Evolutionary conservation across 306 rosid genomes (phyloP).

Genomic region (Trichosanthes truncata): DNA sequence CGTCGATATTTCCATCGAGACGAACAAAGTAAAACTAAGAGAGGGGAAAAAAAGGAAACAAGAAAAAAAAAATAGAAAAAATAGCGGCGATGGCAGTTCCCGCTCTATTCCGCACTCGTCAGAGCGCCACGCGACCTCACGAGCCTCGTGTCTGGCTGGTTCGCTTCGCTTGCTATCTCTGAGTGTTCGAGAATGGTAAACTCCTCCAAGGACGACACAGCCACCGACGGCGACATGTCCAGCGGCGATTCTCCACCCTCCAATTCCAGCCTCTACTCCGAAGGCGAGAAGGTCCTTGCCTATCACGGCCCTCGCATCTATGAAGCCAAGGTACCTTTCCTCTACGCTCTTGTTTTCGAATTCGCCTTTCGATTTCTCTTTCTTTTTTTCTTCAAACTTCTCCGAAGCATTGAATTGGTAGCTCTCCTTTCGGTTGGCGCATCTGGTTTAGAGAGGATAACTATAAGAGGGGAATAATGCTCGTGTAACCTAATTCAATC

Average conservation of each 20-base stretch:
- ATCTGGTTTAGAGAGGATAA: neutral
- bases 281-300: conserved; percentile 82
- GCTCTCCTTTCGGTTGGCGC: neutral
- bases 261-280: conserved; percentile 39
- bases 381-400: neutral
- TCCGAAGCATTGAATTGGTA: neutral
- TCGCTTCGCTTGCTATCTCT: neutral
- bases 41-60: neutral
- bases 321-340: conserved; percentile 65
- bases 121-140: conserved; percentile 9
- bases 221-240: conserved; percentile 60
- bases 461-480: neutral
- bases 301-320: conserved; percentile 89
- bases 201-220: conserved; percentile 57
- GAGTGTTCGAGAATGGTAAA: conserved; percentile 38
- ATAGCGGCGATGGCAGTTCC: conserved; percentile 6
- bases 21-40: neutral
- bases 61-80: neutral
- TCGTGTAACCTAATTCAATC: neutral
- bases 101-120: conserved; percentile 10
- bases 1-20: no score
- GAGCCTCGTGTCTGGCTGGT: neutral
- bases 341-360: neutral
- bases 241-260: conserved; percentile 55
- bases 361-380: neutral